Evolutionary conservation across 1,284 basidiomycete genomes (phyloP), one percentile per base, ranked within the genome.

Genomic region (Acaromyces ingoldii): DNA sequence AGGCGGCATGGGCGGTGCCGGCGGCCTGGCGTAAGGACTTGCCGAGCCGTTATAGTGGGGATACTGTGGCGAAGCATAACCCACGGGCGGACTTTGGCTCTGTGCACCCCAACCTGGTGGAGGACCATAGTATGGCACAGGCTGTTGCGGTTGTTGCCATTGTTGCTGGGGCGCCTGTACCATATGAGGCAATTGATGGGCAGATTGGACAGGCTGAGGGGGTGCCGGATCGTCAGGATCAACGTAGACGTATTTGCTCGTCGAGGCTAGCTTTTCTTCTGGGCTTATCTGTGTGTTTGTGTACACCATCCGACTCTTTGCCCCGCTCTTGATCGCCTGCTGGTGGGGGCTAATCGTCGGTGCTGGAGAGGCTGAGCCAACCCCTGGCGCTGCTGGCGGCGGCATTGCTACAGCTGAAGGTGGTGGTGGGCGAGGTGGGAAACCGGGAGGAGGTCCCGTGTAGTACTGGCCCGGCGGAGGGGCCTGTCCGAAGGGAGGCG

Each of bases 341-440:
- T 49, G 47, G 31, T 63, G 62, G 3, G 61, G 59, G 37, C 48
- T 45, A 15, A 37, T 26, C 34, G 47, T 21, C 19, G 38, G 56
- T 64, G 52, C 60, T 55, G 49, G 33, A 59, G 60, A 48, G 53
- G 62, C 64, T 62, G n/a, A n/a, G n/a, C 41, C 26, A 37, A 64
- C 62, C 36, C 62, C 53, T 0, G 61, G 45, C 30, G 55, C 58
- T 15, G 50, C 36, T 63, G 60, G 5, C 58, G 58, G 21, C 60
- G 58, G 24, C 63, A 61, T 44, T 67, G 60, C 6, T 62, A 31
- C 21, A 7, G 3, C 3, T 7, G 44, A 40, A 7, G 44, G 44
- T 43, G 46, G 46, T 15, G 51, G 47, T 24, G 30, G 51, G 11
- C 25, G 25, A 25, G 30, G 21, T 10, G 22, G 37, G 6, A 50